These are phyloP conservation scores for Fraxinus platypoda DNA, from an alignment of 305 asterid species.

Conservation along the genomic window DNA sequence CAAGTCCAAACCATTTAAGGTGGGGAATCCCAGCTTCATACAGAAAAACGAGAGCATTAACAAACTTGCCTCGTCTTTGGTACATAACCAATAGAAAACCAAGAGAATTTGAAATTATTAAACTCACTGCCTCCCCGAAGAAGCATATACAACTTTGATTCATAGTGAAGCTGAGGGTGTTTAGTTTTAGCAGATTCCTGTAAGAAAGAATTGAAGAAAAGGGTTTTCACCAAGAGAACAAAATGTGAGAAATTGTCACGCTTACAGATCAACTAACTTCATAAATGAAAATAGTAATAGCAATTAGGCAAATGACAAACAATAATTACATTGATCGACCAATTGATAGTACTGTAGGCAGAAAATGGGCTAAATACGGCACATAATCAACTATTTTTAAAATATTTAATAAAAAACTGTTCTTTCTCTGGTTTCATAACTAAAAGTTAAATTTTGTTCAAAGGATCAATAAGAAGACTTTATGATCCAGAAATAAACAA, in stretches of 20 bases:
- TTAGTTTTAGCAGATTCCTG: constrained; percentile 80
- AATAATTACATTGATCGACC: not conserved
- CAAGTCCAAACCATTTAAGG: constrained; percentile 81
- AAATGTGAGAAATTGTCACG: not conserved
- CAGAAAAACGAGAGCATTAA: constrained; percentile 18
- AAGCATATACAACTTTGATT: constrained; percentile 75
- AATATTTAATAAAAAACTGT: not conserved
- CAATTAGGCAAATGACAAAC: not conserved
- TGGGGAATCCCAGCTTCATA: constrained; percentile 75
- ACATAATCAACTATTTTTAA: not conserved
- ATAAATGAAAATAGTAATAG: not conserved
- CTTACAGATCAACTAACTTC: not conserved
- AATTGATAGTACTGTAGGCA: not conserved
- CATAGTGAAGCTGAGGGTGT: constrained; percentile 90
- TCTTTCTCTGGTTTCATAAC: not conserved
- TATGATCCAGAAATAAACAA: not conserved
- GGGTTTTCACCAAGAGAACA: constrained; percentile 7
- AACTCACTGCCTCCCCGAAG: constrained; percentile 91
- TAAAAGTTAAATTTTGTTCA: not conserved
- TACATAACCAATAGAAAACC: constrained; percentile 3
- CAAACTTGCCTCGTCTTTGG: not conserved
- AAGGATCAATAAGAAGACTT: not conserved
- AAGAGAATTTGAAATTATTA: not conserved
- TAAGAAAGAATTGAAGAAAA: not conserved
- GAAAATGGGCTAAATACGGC: not conserved